phyloP scores from a whole-genome alignment of 768 basidiomycete species.

The Hemileccinum impolitum region DNA sequence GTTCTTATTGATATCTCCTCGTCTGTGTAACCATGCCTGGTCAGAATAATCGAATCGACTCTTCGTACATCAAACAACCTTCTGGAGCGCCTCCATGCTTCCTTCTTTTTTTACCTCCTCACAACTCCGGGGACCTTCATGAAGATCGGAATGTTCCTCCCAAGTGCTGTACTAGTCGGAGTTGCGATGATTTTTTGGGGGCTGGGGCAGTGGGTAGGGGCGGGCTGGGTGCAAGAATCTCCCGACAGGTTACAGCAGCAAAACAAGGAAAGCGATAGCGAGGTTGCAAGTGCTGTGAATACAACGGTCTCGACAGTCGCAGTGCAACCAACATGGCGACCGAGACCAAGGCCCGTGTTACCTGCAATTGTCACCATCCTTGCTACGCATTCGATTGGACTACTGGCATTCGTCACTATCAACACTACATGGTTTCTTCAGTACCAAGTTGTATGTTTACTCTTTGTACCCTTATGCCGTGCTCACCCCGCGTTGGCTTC shows the following conservation, averaged over 20 bases:
- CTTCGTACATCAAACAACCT: slow-evolving; percentile 91
- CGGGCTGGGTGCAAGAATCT: slow-evolving; percentile 46
- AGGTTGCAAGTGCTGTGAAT: not conserved
- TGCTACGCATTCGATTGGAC: slow-evolving; percentile 54
- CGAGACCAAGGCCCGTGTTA: slow-evolving; percentile 52
- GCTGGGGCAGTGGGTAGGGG: slow-evolving; percentile 65
- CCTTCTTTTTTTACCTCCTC: slow-evolving; percentile 91
- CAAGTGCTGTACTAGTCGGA: slow-evolving; percentile 81
- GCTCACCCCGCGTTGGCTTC: slow-evolving; percentile 17
- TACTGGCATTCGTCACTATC: slow-evolving; percentile 46
- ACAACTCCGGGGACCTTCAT: slow-evolving; percentile 60
- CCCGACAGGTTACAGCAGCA: not conserved
- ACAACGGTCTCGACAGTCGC: not conserved
- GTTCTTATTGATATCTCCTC: slow-evolving; percentile 18
- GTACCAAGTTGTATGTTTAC: slow-evolving; percentile 38
- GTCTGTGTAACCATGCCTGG: not conserved
- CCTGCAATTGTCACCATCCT: slow-evolving; percentile 51
- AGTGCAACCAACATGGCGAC: slow-evolving; percentile 4
- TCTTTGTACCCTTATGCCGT: not conserved
- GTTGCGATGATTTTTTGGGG: slow-evolving; percentile 85
- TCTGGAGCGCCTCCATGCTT: slow-evolving; percentile 93
- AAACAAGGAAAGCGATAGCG: slow-evolving; percentile 11
- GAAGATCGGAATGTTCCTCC: slow-evolving; percentile 89
- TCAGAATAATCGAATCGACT: slow-evolving; percentile 80
- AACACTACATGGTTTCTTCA: slow-evolving; percentile 44